Evolutionary conservation across 495 filamentous ascomycete species (phyloP), one percentile per base, ranked within the genome.

Genomic region (Penicillium cinerascens): DNA sequence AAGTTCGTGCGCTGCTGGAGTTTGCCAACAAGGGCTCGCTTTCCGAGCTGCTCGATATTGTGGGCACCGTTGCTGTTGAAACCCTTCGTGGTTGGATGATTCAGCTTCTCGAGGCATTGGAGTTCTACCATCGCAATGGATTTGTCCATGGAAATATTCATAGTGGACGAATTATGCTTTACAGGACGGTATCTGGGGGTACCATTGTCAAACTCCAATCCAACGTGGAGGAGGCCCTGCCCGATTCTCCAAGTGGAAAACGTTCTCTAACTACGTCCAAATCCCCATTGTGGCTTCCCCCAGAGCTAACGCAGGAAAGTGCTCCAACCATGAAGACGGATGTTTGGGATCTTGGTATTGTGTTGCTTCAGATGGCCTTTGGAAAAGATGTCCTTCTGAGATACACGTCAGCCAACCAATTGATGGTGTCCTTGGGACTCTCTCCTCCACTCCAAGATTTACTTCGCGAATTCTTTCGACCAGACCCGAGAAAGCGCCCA

Each of bases 301-400:
- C 91, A 15, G 92, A 97, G 66, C 69, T 88, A 35, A 80, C 86
- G 2, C 79, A 83, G 39, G 75, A 75, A 21, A 74, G 76, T 42
- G 71, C 81, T 39, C 78, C 78, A 22, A 87, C 84, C 9, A 84
- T 86, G 58, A 96, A 95, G 66, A 88, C 90, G 0, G 95, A 97
- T 67, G 81, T 98, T 13, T 98, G 93, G 93, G 86, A 95, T 56
- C 81, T 97, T 56, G 93, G 93, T 4, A 81, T 96, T 36, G 78
- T 95, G 17, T 83, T 96, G 57, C 68, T 96, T 23, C 92, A 97
- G 66, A 96, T 97, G 91, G 76, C 89, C n/a, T 93, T 96, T 61
- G 93, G 93, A 22, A 71, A 88, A 47, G 80, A 88, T 58, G 81
- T 91, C 9, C 69, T 87, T 21, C 76, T 87, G 45, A 85, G 85